phyloP scores from a whole-genome alignment of 2,329 filamentous ascomycete species.

The Diaporthe sp. region DNA sequence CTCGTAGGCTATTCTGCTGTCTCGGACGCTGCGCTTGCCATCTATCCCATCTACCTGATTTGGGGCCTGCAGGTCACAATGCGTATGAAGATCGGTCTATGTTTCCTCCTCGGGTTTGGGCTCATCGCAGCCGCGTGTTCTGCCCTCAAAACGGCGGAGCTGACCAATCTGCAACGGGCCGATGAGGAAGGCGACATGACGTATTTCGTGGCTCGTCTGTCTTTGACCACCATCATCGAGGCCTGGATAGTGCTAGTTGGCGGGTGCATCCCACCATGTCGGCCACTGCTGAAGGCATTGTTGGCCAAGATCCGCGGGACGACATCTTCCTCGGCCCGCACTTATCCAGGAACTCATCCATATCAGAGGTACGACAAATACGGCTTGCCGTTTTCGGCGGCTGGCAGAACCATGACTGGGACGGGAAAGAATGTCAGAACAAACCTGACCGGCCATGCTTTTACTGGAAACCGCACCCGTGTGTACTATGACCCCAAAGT shows the following conservation, averaged over 20 bases:
- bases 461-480: neutral
- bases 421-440: neutral
- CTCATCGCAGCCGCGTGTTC: conserved; percentile 25
- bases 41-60: conserved; percentile 32
- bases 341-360: neutral
- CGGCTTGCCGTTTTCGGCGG: neutral
- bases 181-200: conserved; percentile 15
- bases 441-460: neutral
- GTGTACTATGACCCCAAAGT: neutral
- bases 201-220: conserved; percentile 11
- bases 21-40: conserved; percentile 12
- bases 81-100: conserved; percentile 31
- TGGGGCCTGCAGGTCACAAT: conserved; percentile 5
- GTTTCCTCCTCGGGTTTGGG: conserved; percentile 17
- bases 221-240: conserved; percentile 16
- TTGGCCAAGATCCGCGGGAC: neutral
- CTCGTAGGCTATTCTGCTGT: conserved; percentile 27
- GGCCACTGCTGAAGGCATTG: conserved; percentile 3
- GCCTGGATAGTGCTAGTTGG: conserved; percentile 33
- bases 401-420: neutral
- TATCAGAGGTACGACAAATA: conserved; percentile 25
- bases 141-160: conserved; percentile 14
- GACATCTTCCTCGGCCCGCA: neutral
- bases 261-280: conserved; percentile 24
- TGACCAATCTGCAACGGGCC: conserved; percentile 7